A percentile compares a stretch with the other conserved stretches of the same genome.
Conservation (phyloP, 768 basidiomycete species). For the Macrolepiota albuminosa region DNA sequence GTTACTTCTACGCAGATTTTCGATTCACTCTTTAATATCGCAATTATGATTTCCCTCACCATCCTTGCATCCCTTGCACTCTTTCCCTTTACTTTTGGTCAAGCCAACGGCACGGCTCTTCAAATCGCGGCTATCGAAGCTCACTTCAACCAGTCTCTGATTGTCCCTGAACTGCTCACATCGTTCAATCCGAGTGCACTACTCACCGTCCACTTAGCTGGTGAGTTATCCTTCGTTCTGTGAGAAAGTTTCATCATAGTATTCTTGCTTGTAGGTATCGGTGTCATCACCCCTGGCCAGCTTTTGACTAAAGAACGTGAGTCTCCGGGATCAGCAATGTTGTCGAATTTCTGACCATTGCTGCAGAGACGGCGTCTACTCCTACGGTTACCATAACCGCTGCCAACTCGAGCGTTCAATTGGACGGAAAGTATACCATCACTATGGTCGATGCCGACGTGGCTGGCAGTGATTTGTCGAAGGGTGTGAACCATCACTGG, state of each 20-base stretch:
- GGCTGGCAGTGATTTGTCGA: slow-evolving; percentile 53
- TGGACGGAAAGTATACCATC: slow-evolving; percentile 56
- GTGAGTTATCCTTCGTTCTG: slow-evolving; percentile 17
- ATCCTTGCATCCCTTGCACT: slow-evolving; percentile 33
- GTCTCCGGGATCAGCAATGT: slow-evolving; percentile 19
- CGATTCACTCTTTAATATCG: not conserved
- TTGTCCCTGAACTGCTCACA: slow-evolving; percentile 59
- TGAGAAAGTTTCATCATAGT: not conserved
- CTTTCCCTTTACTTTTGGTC: slow-evolving; percentile 40
- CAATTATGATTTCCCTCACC: slow-evolving; percentile 28
- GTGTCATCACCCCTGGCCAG: slow-evolving; percentile 54
- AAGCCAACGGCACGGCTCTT: slow-evolving; percentile 35
- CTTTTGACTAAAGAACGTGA: slow-evolving; percentile 49
- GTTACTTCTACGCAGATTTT: too few species aligned
- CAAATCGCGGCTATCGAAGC: slow-evolving; percentile 60
- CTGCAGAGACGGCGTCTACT: slow-evolving; percentile 48
- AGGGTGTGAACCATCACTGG: slow-evolving; percentile 75
- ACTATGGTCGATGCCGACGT: slow-evolving; percentile 73
- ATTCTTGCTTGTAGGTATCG: slow-evolving; percentile 28
- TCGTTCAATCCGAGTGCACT: slow-evolving; percentile 60
- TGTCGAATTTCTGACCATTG: not conserved
- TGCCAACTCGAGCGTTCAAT: slow-evolving; percentile 38
- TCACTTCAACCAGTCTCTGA: slow-evolving; percentile 54
- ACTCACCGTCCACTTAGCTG: slow-evolving; percentile 46
- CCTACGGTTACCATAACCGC: slow-evolving; percentile 52